Base-by-base conservation (phyloP, 805 yeast genomes). In the Yarrowia sp. region DNA sequence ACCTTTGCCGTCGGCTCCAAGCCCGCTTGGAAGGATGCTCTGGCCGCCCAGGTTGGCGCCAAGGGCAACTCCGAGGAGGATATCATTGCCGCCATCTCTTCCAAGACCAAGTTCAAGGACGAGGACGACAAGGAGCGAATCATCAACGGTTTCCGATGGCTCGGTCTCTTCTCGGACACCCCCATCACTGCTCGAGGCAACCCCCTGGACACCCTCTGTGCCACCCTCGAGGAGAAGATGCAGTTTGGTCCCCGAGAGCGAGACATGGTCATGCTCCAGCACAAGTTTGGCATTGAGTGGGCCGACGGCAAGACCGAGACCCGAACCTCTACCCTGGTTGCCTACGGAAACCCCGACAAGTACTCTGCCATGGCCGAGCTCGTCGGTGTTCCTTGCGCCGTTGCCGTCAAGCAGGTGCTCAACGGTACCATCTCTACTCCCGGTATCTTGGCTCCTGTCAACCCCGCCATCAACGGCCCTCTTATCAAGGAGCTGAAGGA, bases 341-440 rank as follows among this genome's bases (percentile, higher is more conserved):
- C 92, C 80, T 91, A 91, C 80, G 99, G 99, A 82, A 82, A 85
- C 70, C 83, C 84, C 67, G 92, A 93, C 70, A 94, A 95, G 67
- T 95, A 94, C 87, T 89, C 97, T 47, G 93, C 98, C 42, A 95
- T 95, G 99, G 99, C 99, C 73, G 93, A 94, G 79, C 86, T 91
- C 72, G 99, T 95, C 68, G 99, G 99, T 83, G 94, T 92, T 71
- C 99, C 99, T 73, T 94, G 97, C 82, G 97, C 97, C 67, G 96
- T 95, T 78, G 99, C 98, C 38, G 84, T 90, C 69, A 86, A 87
- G 81, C 89, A 90, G 80, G 90, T 95, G 71, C 84, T 95, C 74
- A 86, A 90, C 73, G 97, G 97, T 72, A 86, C 88, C 68, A 84
- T 87, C 74, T 84, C 84, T 74, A 85, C 83, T 70, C 91, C 92